A percentile compares a stretch with the other conserved stretches of the same genome.
phyloP scores from a whole-genome alignment of 306 rosid genomes.

The Quercus bicolor region DNA sequence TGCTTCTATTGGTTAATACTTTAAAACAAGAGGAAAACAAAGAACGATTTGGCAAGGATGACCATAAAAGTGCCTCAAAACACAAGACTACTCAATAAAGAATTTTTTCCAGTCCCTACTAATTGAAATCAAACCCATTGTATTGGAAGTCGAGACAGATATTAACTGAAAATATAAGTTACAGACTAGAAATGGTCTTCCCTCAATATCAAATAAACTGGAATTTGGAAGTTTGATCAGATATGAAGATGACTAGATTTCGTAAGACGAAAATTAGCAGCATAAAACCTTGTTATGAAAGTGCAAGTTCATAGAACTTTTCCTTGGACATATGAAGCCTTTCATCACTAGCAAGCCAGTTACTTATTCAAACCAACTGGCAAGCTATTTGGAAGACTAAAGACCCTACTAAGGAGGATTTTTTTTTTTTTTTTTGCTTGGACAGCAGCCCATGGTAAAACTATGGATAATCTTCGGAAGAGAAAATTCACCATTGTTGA shows the following conservation, averaged over 20 bases:
- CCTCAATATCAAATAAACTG: background rate
- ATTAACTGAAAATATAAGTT: background rate
- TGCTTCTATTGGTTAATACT: background rate
- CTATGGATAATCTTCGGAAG: too few relatives aligned
- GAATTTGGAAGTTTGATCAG: too few relatives aligned
- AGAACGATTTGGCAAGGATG: background rate
- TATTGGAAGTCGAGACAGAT: background rate
- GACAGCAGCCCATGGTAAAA: too few relatives aligned
- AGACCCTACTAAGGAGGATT: too few relatives aligned
- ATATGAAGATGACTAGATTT: background rate
- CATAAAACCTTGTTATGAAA: background rate
- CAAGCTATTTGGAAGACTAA: too few relatives aligned
- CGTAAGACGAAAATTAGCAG: background rate
- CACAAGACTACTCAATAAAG: too few relatives aligned
- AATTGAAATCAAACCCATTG: background rate
- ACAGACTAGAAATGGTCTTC: background rate
- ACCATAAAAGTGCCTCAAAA: too few relatives aligned
- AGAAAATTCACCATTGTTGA: too few relatives aligned
- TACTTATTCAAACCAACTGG: too few relatives aligned
- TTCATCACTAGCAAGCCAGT: too few relatives aligned
- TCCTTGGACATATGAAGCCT: background rate
- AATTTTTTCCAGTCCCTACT: too few relatives aligned
- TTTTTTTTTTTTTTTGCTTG: too few relatives aligned
- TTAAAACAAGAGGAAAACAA: background rate
- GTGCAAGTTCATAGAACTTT: background rate